Evolutionary conservation across 2,329 filamentous ascomycete genomes (phyloP).

Genomic region (Microthyrium microscopicum): DNA sequence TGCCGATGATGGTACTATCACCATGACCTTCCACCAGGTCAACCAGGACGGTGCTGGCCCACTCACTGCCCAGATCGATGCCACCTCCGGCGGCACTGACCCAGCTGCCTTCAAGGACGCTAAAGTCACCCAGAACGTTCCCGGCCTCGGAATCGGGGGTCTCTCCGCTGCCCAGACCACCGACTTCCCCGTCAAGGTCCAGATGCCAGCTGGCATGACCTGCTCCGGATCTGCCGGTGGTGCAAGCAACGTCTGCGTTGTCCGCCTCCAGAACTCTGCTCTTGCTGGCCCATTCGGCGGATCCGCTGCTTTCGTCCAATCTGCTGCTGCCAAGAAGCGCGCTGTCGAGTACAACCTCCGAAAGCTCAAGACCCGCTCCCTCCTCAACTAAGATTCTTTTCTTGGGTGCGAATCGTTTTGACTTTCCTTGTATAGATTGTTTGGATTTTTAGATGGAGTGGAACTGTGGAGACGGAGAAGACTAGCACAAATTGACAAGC

Average conservation of each 20-base stretch:
- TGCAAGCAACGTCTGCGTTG: constrained; percentile 46
- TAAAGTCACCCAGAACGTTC: constrained; percentile 42
- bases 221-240: constrained; percentile 44
- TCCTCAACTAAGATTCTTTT: too few relatives aligned
- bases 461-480: too few relatives aligned
- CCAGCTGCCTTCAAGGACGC: constrained; percentile 42
- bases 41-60: constrained; percentile 56
- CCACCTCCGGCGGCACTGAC: constrained; percentile 46
- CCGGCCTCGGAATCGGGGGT: constrained; percentile 39
- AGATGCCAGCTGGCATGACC: constrained; percentile 52
- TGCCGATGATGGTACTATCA: constrained; percentile 41
- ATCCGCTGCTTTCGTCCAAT: constrained; percentile 48
- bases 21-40: constrained; percentile 51
- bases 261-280: constrained; percentile 45
- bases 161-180: constrained; percentile 42
- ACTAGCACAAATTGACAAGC: too few relatives aligned
- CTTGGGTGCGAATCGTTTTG: too few relatives aligned
- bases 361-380: too few relatives aligned
- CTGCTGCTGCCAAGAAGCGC: constrained; percentile 40
- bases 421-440: too few relatives aligned
- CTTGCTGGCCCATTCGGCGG: constrained; percentile 51
- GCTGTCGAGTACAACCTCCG: constrained; percentile 40
- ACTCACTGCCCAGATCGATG: constrained; percentile 42
- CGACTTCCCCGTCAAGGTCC: constrained; percentile 46
- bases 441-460: too few relatives aligned